Base-by-base conservation (phyloP, 1,139 yeast genomes). In the Debaryomyces subglobosus region DNA sequence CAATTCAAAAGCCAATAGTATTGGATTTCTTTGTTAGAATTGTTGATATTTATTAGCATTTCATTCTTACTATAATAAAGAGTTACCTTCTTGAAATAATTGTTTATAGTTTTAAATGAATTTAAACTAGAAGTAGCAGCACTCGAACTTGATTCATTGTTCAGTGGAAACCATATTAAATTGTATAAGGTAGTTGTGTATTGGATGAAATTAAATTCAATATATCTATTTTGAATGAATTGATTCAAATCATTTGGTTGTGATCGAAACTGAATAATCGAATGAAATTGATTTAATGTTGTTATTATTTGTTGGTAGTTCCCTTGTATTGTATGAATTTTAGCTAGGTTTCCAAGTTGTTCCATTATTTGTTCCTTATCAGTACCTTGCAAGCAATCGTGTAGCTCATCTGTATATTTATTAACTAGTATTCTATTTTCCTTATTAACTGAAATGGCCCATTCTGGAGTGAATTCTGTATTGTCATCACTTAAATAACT, bases 201-300 rank as follows among this genome's bases (percentile, higher is more conserved):
- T 49, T 63, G 69, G 48, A 61, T 60, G 38, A 65, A 63, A 25
- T 61, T 56, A 47, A 58, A 66, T 53, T 69, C 71, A 30, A 68
- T 53, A 53, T 59, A 65, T 30, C 58, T 48, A 50, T 67, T 67
- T 4, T 52, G 49, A 9, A 44, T 52, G 46, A 68, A 58, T 34
- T 57, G 60, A 16, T 51, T 51, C 16, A 52, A 54, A 41, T 59
- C 59, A 27, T 56, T 52, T 3, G 69, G 66, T 37, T 65, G 70
- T 4, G 61, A 59, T 21, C 59, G 47, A 48, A 69, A 65, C 41
- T 58, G 65, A 13, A 59, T 63, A 20, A 59, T 47, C 10, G 62
- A 49, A 10, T 58, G 47, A 43, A 56, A 59, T 32, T 58, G 57
- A 43, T 57, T 59, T 20, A 68, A 47, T 27, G 56, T 51, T 23